A percentile compares a stretch with the other conserved stretches of the same genome.
Conservation (phyloP, 23 red algal genomes). For the Agarophyton chilense region DNA sequence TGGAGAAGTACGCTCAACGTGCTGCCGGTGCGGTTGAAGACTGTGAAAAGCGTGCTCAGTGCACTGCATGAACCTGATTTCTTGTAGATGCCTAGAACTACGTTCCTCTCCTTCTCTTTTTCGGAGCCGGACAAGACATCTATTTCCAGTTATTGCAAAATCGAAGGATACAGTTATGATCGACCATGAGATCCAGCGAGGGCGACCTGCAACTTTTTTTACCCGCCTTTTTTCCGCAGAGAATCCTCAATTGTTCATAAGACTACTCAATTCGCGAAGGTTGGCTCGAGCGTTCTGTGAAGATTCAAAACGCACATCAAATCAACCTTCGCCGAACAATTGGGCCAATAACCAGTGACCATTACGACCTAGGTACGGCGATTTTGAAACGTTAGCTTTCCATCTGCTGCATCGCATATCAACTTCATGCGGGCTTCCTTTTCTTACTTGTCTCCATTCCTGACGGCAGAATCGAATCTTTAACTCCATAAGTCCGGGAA, state of each 20-base stretch:
- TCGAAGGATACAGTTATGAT: constrained; percentile 17
- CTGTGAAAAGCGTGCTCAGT: too few species aligned
- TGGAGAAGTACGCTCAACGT: too few species aligned
- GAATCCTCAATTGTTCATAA: constrained; percentile 1
- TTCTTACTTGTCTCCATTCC: background rate
- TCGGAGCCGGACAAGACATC: background rate
- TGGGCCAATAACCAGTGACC: background rate
- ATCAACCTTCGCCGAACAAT: background rate
- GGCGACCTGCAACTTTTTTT: constrained; percentile 11
- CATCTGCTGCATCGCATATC: background rate
- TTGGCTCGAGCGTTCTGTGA: background rate
- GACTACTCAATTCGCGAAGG: background rate
- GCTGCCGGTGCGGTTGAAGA: too few species aligned
- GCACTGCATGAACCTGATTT: too few species aligned
- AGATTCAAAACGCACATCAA: constrained; percentile 21
- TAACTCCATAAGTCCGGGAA: background rate
- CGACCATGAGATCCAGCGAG: background rate
- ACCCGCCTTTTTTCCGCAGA: background rate
- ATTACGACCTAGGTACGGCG: background rate
- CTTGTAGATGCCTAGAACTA: background rate
- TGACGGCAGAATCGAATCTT: background rate
- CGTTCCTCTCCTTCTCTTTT: constrained; percentile 1
- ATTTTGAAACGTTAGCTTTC: background rate
- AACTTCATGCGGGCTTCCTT: background rate
- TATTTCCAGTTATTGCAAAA: constrained; percentile 5